These are phyloP conservation scores for Whalleya microplaca DNA, from an alignment of 2,329 filamentous ascomycete genomes.

Conservation along the genomic window DNA sequence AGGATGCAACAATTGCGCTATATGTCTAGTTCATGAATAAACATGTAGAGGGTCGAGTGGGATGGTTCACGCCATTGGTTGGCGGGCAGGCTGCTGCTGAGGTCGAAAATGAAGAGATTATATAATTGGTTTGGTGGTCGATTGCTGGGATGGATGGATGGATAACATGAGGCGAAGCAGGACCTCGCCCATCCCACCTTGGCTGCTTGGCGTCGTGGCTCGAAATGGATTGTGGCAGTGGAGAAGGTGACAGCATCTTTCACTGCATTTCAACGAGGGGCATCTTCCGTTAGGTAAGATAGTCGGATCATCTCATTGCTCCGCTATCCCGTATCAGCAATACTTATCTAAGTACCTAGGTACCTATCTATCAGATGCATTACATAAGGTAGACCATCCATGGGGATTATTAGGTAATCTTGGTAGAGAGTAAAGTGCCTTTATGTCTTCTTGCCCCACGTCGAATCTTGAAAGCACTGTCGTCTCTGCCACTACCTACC, in stretches of 20 bases:
- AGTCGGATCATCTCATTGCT: background rate
- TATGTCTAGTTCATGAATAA: constrained; percentile 15
- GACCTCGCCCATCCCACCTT: constrained; percentile 9
- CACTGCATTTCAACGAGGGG: background rate
- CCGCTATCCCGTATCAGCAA: too few relatives aligned
- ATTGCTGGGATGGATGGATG: too few relatives aligned
- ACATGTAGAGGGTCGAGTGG: constrained; percentile 5
- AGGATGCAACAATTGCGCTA: constrained; percentile 18
- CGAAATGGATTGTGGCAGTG: constrained; percentile 14
- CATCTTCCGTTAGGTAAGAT: too few relatives aligned
- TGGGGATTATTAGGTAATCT: too few relatives aligned
- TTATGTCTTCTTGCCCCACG: background rate
- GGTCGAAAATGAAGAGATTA: constrained; percentile 11
- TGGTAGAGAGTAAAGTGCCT: too few relatives aligned
- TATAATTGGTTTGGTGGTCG: background rate
- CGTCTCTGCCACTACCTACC: too few relatives aligned
- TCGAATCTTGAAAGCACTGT: constrained; percentile 5
- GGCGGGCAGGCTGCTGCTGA: constrained; percentile 4
- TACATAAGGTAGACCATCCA: too few relatives aligned
- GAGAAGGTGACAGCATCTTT: constrained; percentile 14
- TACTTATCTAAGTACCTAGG: background rate
- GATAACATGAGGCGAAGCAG: background rate
- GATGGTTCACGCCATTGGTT: constrained; percentile 12
- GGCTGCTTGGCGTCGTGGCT: constrained; percentile 12
- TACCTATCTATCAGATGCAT: background rate